Evolutionary conservation across 2,329 filamentous ascomycete genomes (phyloP).

Genomic region (Ilyonectria destructans): DNA sequence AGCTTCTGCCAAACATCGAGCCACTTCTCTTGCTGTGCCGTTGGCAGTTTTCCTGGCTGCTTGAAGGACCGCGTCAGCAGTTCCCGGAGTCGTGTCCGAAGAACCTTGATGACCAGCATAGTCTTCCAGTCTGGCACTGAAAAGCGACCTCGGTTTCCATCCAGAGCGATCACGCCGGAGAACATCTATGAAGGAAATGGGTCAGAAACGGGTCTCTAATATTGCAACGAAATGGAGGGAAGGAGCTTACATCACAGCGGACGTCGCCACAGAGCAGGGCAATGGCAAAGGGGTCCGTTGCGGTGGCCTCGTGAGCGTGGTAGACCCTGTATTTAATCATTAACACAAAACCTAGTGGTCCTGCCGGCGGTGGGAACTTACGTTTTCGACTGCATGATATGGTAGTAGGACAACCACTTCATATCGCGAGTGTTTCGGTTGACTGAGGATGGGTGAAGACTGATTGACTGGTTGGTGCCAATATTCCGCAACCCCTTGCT

Average conservation of each 20-base stretch:
- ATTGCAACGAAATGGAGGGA: background rate
- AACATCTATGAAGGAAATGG: constrained; percentile 74
- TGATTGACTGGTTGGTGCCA: constrained; percentile 92
- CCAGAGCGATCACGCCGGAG: constrained; percentile 87
- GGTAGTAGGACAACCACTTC: constrained; percentile 94
- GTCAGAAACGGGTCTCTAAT: background rate
- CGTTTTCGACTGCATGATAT: constrained; percentile 95
- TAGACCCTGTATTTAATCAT: constrained; percentile 73
- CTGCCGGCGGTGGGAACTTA: constrained; percentile 58
- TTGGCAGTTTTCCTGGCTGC: constrained; percentile 74
- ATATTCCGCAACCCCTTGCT: constrained; percentile 91
- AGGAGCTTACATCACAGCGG: constrained; percentile 80
- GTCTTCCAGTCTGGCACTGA: constrained; percentile 90
- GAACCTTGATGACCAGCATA: constrained; percentile 88
- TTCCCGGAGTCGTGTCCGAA: constrained; percentile 82
- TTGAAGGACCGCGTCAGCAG: constrained; percentile 82
- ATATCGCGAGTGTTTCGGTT: constrained; percentile 81
- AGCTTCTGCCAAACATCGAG: constrained; percentile 82
- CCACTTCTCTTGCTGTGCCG: constrained; percentile 81
- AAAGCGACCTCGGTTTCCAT: constrained; percentile 90
- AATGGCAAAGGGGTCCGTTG: constrained; percentile 86
- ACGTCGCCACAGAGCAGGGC: constrained; percentile 90
- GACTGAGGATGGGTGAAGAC: constrained; percentile 89
- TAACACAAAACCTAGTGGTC: constrained; percentile 23
- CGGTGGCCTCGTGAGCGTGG: constrained; percentile 91